Evolutionary conservation across 2,329 filamentous ascomycete genomes (phyloP), one percentile per base, ranked within the genome.

Genomic region (Cytospora mali): DNA sequence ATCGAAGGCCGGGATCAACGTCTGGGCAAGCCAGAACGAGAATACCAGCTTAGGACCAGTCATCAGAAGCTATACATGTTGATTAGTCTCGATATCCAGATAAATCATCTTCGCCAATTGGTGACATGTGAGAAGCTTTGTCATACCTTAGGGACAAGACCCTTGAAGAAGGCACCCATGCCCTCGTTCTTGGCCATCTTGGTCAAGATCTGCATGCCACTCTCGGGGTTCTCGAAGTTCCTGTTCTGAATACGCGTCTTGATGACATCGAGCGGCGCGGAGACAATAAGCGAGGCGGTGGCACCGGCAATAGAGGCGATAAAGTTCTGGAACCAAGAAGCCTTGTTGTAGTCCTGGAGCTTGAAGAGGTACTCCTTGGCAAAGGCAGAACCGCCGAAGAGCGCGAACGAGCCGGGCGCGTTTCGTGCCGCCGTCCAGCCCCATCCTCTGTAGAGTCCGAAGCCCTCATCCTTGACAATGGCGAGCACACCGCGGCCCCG

Each of bases 11-110:
- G 95, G 95, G 74, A 99, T 99, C 72, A 99, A 83, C 31, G 95
- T 98, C 83, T 99, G 95, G 62, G 95, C 95, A 74, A 99, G 87
- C 95, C 95, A 99, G 88, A 99, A 99, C 66, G 93, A 97, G 83
- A 99, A 99, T 67, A 98, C 95, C 65, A 99, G 85, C 86, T 99
- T 99, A 67, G 95, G 95, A 27, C 95, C 96, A 18, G 95, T 99
- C 95, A 99, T 99, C 73, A 99, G 85, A 68, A 99, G 87, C 89
- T 88, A 65, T 42, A 64, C 4, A 39, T 48, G 31, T 51, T 23
- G 14, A n/a, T 51, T 39, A 52, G 52, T 60, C 54, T 54, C 18
- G 35, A 7, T 14, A 28, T 33, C 33, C 42, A 16, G n/a, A 18
- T 3, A 13, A 7, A 27, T 33, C 16, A 28, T 27, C 16, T 14